Evolutionary conservation across 345 rosid genomes (phyloP).

Genomic region (Brassica carinata): DNA sequence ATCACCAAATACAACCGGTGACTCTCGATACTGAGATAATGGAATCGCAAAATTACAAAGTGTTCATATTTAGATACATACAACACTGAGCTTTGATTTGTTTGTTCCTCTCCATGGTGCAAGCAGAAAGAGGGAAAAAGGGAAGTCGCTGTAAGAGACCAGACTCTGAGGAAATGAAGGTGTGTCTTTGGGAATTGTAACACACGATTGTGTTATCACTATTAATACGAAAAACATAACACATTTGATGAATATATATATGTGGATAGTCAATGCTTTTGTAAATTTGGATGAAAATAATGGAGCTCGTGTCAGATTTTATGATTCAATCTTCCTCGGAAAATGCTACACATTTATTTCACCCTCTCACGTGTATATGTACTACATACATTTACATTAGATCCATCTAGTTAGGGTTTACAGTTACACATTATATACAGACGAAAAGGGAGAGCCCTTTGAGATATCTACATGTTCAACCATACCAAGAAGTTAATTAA

Average conservation of each 20-base stretch:
- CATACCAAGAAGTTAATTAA: neutral
- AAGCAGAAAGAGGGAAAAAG: slow-evolving; percentile 20
- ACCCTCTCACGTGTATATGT: slow-evolving; percentile 30
- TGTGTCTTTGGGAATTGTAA: slow-evolving; percentile 21
- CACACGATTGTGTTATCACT: neutral
- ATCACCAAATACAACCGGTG: neutral
- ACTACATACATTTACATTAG: slow-evolving; percentile 24
- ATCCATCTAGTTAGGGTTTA: slow-evolving; percentile 33
- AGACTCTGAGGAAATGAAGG: slow-evolving; percentile 35
- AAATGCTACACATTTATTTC: slow-evolving; percentile 37
- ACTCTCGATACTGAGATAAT: neutral
- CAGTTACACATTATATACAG: slow-evolving; percentile 12
- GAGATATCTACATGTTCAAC: slow-evolving; percentile 16
- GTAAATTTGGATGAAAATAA: slow-evolving; percentile 29
- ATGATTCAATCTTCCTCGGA: slow-evolving; percentile 42
- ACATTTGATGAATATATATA: neutral
- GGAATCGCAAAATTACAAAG: slow-evolving; percentile 16
- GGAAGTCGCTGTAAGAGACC: slow-evolving; percentile 36
- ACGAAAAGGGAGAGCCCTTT: neutral
- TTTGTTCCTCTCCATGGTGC: slow-evolving; percentile 31
- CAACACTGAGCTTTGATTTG: slow-evolving; percentile 9
- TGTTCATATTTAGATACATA: slow-evolving; percentile 23
- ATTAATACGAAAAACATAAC: neutral
- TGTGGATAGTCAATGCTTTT: slow-evolving; percentile 10
- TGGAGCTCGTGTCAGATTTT: slow-evolving; percentile 40